Percentiles rank a stretch among this genome's conserved stretches.
Evolutionary conservation across 768 basidiomycete species (phyloP).

Genomic region (Pleurotus djamor): DNA sequence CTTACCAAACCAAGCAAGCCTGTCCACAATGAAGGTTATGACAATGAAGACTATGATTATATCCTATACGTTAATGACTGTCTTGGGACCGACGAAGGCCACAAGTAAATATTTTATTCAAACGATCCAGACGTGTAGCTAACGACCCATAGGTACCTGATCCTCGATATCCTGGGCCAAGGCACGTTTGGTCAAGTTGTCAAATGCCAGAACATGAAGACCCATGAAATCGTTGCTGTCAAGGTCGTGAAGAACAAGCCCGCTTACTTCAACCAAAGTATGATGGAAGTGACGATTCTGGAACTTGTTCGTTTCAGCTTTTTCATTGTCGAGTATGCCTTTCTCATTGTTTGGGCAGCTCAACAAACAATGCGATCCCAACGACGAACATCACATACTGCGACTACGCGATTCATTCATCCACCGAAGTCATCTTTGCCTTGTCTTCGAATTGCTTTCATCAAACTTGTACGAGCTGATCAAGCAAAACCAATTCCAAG

Average conservation of each 20-base stretch:
- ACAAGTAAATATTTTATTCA: constrained; percentile 66
- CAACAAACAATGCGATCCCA: constrained; percentile 91
- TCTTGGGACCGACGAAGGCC: constrained; percentile 90
- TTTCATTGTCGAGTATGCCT: background rate
- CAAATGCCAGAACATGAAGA: constrained; percentile 99
- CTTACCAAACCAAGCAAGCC: constrained; percentile 98
- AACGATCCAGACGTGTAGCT: constrained; percentile 5
- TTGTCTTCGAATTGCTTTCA: constrained; percentile 95
- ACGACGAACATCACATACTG: constrained; percentile 95
- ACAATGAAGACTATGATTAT: constrained; percentile 99
- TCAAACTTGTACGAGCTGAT: constrained; percentile 99
- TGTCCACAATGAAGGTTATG: constrained; percentile 92
- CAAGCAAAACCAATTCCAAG: constrained; percentile 99
- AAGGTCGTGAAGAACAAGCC: constrained; percentile 99
- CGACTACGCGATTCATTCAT: constrained; percentile 96
- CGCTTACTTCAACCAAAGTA: constrained; percentile 98
- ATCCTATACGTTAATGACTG: constrained; percentile 99
- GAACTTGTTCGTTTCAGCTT: constrained; percentile 73
- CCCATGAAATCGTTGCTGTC: constrained; percentile 97
- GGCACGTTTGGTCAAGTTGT: constrained; percentile 99
- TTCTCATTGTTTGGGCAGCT: constrained; percentile 45
- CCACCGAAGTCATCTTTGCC: constrained; percentile 93
- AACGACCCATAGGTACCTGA: constrained; percentile 71
- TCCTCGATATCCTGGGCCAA: constrained; percentile 97
- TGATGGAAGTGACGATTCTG: constrained; percentile 99